A percentile compares a stretch with the other conserved stretches of the same genome.
These are phyloP conservation scores for Cucurbita ficifolia DNA, from an alignment of 306 rosid species.

Conservation along the genomic window DNA sequence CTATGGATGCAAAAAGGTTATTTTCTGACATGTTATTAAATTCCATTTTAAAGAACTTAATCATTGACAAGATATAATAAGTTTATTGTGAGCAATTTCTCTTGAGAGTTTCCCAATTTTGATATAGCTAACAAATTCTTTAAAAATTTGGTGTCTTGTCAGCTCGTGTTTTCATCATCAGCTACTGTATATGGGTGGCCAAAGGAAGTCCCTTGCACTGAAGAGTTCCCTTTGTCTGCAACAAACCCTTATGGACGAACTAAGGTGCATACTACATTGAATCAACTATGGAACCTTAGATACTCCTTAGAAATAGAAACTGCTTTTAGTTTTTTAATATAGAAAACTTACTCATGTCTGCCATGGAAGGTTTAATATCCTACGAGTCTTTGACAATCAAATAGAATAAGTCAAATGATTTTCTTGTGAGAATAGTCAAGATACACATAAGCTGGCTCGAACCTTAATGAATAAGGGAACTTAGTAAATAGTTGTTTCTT, in stretches of 20 bases:
- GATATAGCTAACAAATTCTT: neutral
- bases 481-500: neutral
- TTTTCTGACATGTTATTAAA: neutral
- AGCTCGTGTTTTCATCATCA: constrained; percentile 98
- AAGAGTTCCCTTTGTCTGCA: constrained; percentile 78
- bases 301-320: neutral
- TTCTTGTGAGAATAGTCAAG: neutral
- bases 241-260: constrained; percentile 90
- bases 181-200: constrained; percentile 99
- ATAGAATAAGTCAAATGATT: neutral
- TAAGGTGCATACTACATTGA: constrained; percentile 36
- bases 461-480: neutral
- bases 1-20: constrained; percentile 89
- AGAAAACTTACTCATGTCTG: neutral
- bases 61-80: neutral
- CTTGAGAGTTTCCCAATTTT: neutral
- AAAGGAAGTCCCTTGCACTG: constrained; percentile 98
- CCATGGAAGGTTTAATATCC: neutral
- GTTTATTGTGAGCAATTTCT: neutral
- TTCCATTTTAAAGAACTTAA: neutral
- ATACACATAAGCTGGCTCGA: neutral
- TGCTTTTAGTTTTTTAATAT: neutral
- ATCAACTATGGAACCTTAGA: neutral
- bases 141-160: constrained; percentile 15
- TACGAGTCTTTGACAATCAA: no score